phyloP scores from a whole-genome alignment of 257 asterid genomes.

The Echites panduratus region DNA sequence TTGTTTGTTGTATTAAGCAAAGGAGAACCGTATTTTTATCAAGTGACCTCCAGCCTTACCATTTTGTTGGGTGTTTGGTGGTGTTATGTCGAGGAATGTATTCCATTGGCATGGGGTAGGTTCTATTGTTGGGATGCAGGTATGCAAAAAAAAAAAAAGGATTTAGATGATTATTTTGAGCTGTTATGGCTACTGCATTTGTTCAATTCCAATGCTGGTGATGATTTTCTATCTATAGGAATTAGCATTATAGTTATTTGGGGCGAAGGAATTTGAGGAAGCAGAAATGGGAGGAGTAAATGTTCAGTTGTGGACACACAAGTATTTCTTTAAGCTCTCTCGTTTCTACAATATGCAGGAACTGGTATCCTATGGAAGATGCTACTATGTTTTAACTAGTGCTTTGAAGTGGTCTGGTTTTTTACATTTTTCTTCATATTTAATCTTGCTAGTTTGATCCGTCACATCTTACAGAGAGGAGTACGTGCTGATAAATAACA shows the following conservation, averaged over 20 bases:
- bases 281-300: not conserved
- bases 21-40: not conserved
- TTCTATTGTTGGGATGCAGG: not conserved
- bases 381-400: not conserved
- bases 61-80: not conserved
- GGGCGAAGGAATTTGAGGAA: not conserved
- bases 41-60: not conserved
- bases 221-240: not conserved
- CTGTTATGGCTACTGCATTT: not conserved
- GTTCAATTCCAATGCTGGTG: not conserved
- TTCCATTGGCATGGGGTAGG: not conserved
- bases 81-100: not conserved
- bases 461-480: not conserved
- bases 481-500: not conserved
- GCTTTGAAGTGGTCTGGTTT: not conserved
- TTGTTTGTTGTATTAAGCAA: not conserved
- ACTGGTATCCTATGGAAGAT: conserved; percentile 4
- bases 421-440: not conserved
- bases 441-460: not conserved
- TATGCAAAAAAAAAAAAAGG: not conserved
- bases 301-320: not conserved
- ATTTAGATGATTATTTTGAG: not conserved
- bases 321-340: not conserved
- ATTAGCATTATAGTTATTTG: not conserved
- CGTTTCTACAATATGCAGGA: not conserved